Base-by-base conservation (phyloP, 2,329 filamentous ascomycete species). In the Colletotrichum abscissum region DNA sequence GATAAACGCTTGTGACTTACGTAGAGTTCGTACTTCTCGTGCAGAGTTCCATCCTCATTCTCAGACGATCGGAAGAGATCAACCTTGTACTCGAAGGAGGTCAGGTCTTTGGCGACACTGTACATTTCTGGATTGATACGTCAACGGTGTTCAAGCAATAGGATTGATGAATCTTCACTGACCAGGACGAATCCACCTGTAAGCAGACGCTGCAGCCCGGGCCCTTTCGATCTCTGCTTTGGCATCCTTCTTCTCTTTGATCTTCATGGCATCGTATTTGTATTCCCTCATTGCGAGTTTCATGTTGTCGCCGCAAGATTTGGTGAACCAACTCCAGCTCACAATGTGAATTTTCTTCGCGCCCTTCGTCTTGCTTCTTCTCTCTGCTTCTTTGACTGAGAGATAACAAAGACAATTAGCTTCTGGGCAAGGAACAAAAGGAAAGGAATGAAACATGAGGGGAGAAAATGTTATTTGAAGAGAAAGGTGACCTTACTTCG, bases 11-110 rank as follows among this genome's bases (percentile, higher is more conserved):
- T 30, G 22, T 38, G 5, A 82, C 89, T 82, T 83, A 93, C 92
- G 72, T 86, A 88, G 2, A 94, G 80, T 0, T 85, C 83, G 54
- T 90, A 92, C 49, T 74, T 75, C 19, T 75, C 74, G 22, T 75
- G 62, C 16, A 60, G 46, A 16, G 67, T 46, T 22, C 63, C 73
- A 19, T 70, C 58, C 28, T 75, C 62, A 35, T 76, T 63, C 30
- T 64, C 30, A 24, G 38, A 55, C 4, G 59, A 56, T 16, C 73
- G 52, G 33, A 67, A 42, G 16, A 97, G 82, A 0, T 86, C 85
- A 70, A 94, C 82, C 67, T 91, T 86, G 81, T 94, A 95, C 4
- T 84, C 80, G 79, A 94, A 94, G 60, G 87, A 88, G 0, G 87
- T 88, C 3, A 77, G 68, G 79, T 97, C 94, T 22, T 81, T 82